Evolutionary conservation across 768 basidiomycete genomes (phyloP).

Genomic region (Calvatia gigantea): DNA sequence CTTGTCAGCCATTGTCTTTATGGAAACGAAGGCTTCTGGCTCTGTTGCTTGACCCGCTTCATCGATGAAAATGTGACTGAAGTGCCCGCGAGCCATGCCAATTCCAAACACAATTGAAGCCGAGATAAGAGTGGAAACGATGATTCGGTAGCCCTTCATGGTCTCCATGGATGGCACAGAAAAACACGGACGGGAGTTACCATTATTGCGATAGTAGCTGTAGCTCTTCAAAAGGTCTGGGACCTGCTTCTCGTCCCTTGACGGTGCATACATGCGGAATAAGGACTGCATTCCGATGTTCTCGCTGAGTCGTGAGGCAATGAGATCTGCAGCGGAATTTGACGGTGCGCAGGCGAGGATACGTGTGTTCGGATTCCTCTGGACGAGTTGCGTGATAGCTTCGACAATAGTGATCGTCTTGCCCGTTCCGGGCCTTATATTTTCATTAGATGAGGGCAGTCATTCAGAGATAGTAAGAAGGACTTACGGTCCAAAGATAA

Average conservation of each 20-base stretch:
- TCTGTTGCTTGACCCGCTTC: constrained; percentile 75
- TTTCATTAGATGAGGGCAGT: not conserved
- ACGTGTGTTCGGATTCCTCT: constrained; percentile 30
- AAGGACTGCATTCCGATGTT: constrained; percentile 31
- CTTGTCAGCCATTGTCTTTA: constrained; percentile 55
- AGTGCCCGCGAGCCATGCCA: constrained; percentile 59
- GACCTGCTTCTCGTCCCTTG: constrained; percentile 40
- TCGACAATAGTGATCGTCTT: constrained; percentile 66
- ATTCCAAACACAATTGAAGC: constrained; percentile 52
- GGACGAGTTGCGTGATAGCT: constrained; percentile 51
- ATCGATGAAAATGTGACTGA: constrained; percentile 66
- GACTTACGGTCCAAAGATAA: constrained; percentile 62
- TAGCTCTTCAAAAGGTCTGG: constrained; percentile 39
- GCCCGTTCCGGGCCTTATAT: constrained; percentile 54
- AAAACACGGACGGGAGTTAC: constrained; percentile 26
- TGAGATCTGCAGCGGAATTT: constrained; percentile 63
- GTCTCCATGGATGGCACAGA: constrained; percentile 33
- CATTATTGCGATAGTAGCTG: constrained; percentile 29
- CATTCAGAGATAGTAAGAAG: not conserved
- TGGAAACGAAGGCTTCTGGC: constrained; percentile 58
- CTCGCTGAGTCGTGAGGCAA: constrained; percentile 40
- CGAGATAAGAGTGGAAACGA: constrained; percentile 67
- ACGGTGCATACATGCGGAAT: constrained; percentile 56
- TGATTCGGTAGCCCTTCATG: constrained; percentile 43
- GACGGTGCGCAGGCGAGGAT: constrained; percentile 62